phyloP scores from a whole-genome alignment of 257 asterid species.

The Solanum virginianum region DNA sequence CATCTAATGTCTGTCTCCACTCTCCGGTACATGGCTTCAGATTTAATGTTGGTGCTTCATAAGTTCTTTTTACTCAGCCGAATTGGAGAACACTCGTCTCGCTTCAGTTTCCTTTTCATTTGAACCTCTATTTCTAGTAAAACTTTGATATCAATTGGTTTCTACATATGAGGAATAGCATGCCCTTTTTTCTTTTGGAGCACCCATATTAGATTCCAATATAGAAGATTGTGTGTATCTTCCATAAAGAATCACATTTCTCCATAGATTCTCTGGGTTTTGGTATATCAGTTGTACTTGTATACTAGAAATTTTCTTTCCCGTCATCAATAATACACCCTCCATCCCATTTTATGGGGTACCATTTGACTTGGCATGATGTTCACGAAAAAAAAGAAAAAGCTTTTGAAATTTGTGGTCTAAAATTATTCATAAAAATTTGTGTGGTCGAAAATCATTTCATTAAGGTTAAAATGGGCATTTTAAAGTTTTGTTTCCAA shows the following conservation, averaged over 20 bases:
- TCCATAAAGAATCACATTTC: neutral
- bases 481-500: no score
- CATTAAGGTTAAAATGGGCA: no score
- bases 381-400: no score
- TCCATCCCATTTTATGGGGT: no score
- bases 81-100: neutral
- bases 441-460: no score
- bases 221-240: neutral
- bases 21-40: neutral
- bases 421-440: no score
- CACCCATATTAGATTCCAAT: neutral
- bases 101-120: neutral
- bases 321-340: neutral
- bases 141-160: neutral
- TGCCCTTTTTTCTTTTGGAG: neutral
- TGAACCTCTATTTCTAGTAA: neutral
- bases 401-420: no score
- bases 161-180: neutral
- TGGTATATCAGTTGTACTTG: neutral
- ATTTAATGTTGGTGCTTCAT: neutral
- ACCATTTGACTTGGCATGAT: no score
- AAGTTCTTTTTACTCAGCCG: neutral
- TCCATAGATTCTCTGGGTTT: neutral
- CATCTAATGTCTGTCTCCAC: neutral
- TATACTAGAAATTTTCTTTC: neutral